Conservation (phyloP, 164 flowering plant genomes). For the Tinospora cordifolia region DNA sequence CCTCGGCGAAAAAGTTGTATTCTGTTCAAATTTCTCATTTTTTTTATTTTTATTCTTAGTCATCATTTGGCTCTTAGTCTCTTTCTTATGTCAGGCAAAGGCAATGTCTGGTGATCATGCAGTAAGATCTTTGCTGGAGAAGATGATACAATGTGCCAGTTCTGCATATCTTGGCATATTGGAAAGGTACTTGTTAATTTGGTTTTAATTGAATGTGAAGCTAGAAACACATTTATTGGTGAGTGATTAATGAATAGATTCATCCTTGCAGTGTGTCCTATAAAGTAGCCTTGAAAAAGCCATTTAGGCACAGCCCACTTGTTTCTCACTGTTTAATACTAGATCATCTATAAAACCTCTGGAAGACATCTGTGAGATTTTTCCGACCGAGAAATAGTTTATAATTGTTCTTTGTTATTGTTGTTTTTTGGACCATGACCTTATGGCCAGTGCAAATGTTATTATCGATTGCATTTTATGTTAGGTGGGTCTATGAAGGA, state of each 20-base stretch:
- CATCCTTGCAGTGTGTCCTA: no score
- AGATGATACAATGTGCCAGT: slow-evolving; percentile 84
- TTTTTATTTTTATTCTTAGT: slow-evolving; percentile 2
- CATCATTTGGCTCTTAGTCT: background rate
- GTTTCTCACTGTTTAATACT: background rate
- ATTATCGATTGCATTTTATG: slow-evolving; percentile 10
- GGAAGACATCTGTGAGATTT: background rate
- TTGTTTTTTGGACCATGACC: slow-evolving; percentile 7
- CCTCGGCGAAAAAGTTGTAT: background rate
- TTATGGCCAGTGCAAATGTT: background rate
- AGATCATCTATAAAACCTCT: background rate
- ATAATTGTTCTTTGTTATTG: slow-evolving; percentile 1
- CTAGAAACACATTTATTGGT: background rate
- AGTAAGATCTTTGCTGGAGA: slow-evolving; percentile 79
- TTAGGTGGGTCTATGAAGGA: slow-evolving; percentile 98
- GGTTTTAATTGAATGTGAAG: background rate
- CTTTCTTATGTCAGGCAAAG: slow-evolving; percentile 53
- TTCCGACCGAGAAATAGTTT: background rate
- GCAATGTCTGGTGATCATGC: slow-evolving; percentile 95
- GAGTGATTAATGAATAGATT: background rate
- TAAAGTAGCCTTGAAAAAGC: background rate
- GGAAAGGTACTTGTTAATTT: slow-evolving; percentile 65
- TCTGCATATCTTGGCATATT: slow-evolving; percentile 87
- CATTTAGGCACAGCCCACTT: background rate
- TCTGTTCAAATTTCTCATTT: background rate